phyloP scores from a whole-genome alignment of 768 basidiomycete genomes.

The Lactarius sp. region DNA sequence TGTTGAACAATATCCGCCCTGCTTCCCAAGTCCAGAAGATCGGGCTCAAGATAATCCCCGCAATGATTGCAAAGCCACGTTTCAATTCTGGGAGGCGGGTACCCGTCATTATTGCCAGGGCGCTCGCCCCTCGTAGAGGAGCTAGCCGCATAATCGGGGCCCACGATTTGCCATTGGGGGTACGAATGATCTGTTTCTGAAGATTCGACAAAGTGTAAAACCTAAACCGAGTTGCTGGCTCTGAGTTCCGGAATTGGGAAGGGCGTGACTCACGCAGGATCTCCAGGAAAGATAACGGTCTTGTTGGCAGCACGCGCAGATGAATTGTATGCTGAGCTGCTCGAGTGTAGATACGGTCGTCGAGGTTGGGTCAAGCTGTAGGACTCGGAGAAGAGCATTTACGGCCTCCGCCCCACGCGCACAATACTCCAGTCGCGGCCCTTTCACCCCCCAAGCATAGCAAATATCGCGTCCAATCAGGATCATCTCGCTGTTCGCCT shows the following conservation, averaged over 20 bases:
- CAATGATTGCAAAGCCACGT: constrained; percentile 23
- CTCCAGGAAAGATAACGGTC: constrained; percentile 6
- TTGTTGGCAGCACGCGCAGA: constrained; percentile 6
- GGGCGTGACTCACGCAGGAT: constrained; percentile 10
- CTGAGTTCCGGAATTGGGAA: background rate
- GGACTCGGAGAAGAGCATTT: background rate
- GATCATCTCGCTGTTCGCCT: background rate
- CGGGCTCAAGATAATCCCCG: constrained; percentile 1
- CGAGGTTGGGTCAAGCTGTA: background rate
- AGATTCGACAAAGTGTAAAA: background rate
- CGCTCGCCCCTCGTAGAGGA: background rate
- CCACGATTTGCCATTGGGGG: constrained; percentile 7
- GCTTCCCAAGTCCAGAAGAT: background rate
- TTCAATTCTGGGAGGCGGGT: background rate
- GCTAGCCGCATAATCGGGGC: background rate
- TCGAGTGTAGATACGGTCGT: constrained; percentile 11
- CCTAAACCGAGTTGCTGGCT: background rate
- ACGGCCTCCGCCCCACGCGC: constrained; percentile 13
- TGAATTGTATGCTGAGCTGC: background rate
- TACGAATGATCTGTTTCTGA: background rate
- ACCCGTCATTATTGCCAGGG: too few relatives aligned
- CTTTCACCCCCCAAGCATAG: constrained; percentile 17
- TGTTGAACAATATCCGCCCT: background rate
- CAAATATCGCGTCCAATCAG: constrained; percentile 22
- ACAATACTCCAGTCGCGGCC: background rate